Evolutionary conservation across 768 basidiomycete genomes (phyloP), one percentile per base, ranked within the genome.

Genomic region (Pleurotus ostreatus): DNA sequence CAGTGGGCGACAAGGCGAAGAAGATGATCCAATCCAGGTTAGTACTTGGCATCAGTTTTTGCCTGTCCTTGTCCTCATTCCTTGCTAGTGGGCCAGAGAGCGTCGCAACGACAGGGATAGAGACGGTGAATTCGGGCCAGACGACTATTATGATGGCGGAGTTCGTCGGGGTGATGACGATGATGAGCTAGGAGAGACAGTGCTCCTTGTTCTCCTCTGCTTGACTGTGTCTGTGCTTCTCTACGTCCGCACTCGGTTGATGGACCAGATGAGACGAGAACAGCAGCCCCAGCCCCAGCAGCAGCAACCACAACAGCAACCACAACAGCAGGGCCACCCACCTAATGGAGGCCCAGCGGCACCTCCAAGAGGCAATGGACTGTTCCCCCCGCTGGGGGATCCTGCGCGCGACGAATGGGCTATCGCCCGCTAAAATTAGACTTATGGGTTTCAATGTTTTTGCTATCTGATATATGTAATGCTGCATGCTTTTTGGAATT

Each of bases 181-280:
- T 13, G 84, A 92, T 58, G 90, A 92, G 61, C 84, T 92, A 56
- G 73, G 72, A 30, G 94, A 95, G 74, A 95, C 89, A 22, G 79
- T 92, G 73, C 67, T 94, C 39, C 77, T 95, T 43, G 79, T 94
- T 3, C 68, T 82, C 41, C 74, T 96, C 23, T 91, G 89, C 64
- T 70, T 88, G 22, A 72, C 82, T 18, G 86, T 93, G 49, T 89
- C 89, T 38, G 72, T 85, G 43, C 74, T 94, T 61, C 77, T 94
- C 48, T 93, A 91, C 67, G 73, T 92, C 56, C 83, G 92, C 59
- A 89, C 88, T 12, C 81, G 89, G 56, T 87, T 90, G 62, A 82
- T 88, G 34, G 86, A 88, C 63, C 73, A 86, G 55, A 81, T 86
- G 70, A 79, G 88, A 58, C 73, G 86, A 57, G 86, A 88, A 43